Base-by-base conservation (phyloP, 1,284 basidiomycete species). In the Fomitopsis palustris region DNA sequence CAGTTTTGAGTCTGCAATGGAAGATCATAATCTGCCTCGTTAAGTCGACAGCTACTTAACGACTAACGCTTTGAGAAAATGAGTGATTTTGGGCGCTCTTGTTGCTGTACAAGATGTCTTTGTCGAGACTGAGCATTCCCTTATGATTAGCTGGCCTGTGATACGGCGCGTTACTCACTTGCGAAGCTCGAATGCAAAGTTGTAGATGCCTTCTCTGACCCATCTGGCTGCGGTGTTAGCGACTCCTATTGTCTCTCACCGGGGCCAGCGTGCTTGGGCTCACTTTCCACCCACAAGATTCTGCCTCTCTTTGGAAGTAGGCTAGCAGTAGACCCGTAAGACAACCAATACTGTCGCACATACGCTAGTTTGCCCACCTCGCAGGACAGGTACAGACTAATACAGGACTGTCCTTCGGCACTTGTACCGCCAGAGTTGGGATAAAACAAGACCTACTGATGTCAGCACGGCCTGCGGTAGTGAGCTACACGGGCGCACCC, bases 41-140 rank as follows among this genome's bases (percentile, higher is more conserved):
- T n/a, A n/a, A n/a, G n/a, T n/a, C n/a, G n/a, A n/a, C 0, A 17
- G 9, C 10, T 33, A 3, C 21, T 2, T 16, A 12, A 1, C 25
- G 45, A 54, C 69, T 21, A 62, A 84, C 92, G 76, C 90, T 90
- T 71, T 84, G 86, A 12, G 89, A 92, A 64, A 93, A 95, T 1
- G 88, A 85, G 70, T 94, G 93, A 64, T 94, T 90, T 54, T 86
- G 81, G 0, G 93, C 93, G 69, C 95, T 93, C 70, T 93, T 94
- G 51, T 77, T 72, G 61, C 83, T 85, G 66, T 83, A 89, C 19
- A 78, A 71, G 5, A 81, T 72, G 3, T 75, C 77, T 67, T 82
- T 87, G 27, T 75, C 74, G 19, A 81, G 38, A 63, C 85, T 88
- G 63, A 52, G 45, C 10, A 43, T 33, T 1, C 2, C 19, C 49